Evolutionary conservation across 2,329 filamentous ascomycete species (phyloP).

Genomic region (Ophiostoma novo-ulmi): DNA sequence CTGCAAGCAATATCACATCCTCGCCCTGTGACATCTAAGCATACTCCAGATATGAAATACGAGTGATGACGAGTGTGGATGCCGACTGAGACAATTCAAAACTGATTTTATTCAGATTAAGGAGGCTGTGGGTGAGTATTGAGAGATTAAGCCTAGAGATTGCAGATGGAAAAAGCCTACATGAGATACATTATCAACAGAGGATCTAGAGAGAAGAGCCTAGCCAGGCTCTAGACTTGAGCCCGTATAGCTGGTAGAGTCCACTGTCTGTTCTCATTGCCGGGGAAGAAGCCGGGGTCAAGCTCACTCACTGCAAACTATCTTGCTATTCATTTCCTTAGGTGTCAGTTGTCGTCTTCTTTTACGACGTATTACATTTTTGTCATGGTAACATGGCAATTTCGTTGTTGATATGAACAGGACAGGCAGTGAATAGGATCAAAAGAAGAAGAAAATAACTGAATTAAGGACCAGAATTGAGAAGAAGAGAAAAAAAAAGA

Average conservation of each 20-base stretch:
- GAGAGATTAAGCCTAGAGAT: neutral
- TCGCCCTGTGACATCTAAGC: neutral
- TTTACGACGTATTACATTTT: neutral
- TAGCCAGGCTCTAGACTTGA: neutral
- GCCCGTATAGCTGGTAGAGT: neutral
- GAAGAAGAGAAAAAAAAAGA: neutral
- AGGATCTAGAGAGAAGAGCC: neutral
- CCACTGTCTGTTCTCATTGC: constrained; percentile 15
- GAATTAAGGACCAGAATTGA: neutral
- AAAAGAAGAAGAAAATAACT: neutral
- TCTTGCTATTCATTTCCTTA: neutral
- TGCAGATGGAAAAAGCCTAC: constrained; percentile 9
- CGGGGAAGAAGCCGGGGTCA: constrained; percentile 13
- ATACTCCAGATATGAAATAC: neutral
- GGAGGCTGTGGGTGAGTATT: neutral
- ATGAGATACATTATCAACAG: neutral
- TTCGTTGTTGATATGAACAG: neutral
- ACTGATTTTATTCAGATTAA: constrained; percentile 3
- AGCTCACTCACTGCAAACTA: neutral
- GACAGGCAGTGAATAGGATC: neutral
- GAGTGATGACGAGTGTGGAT: constrained; percentile 6
- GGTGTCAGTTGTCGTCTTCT: neutral
- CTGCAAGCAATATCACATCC: neutral
- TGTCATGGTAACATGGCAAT: neutral
- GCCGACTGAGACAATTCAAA: neutral